Conservation (phyloP, 1,284 basidiomycete genomes). For the Ganoderma meredithae region DNA sequence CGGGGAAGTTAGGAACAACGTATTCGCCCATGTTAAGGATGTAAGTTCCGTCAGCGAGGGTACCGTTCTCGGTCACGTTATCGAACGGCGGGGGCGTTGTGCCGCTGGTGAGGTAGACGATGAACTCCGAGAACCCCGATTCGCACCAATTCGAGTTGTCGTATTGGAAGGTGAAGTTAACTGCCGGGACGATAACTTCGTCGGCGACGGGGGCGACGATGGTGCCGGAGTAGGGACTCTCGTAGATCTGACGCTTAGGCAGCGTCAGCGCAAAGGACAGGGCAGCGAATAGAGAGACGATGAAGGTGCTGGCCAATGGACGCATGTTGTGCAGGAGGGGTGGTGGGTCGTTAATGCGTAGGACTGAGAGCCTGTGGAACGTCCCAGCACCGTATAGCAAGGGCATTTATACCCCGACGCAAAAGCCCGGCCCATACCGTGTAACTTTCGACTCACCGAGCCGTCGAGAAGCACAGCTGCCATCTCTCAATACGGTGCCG, state of each 20-base stretch:
- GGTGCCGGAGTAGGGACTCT: conserved; percentile 31
- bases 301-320: conserved; percentile 14
- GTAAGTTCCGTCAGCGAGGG: conserved; percentile 32
- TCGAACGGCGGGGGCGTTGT: conserved; percentile 26
- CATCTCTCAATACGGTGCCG: background rate
- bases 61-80: conserved; percentile 29
- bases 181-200: conserved; percentile 25
- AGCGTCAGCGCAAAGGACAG: conserved; percentile 16
- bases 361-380: background rate
- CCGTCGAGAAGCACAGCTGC: background rate
- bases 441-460: background rate
- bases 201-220: conserved; percentile 26
- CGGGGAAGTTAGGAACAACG: conserved; percentile 34
- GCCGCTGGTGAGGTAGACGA: conserved; percentile 33
- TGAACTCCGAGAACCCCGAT: conserved; percentile 33
- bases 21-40: conserved; percentile 33
- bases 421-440: background rate
- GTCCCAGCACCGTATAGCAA: background rate
- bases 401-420: conserved; percentile 4
- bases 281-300: background rate
- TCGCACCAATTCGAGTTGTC: conserved; percentile 33
- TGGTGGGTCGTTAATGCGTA: background rate
- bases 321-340: conserved; percentile 11
- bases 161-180: conserved; percentile 33
- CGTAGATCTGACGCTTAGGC: conserved; percentile 21